A percentile compares a stretch with the other conserved stretches of the same genome.
phyloP scores from a whole-genome alignment of 345 rosid species.

The Balakata baccata region DNA sequence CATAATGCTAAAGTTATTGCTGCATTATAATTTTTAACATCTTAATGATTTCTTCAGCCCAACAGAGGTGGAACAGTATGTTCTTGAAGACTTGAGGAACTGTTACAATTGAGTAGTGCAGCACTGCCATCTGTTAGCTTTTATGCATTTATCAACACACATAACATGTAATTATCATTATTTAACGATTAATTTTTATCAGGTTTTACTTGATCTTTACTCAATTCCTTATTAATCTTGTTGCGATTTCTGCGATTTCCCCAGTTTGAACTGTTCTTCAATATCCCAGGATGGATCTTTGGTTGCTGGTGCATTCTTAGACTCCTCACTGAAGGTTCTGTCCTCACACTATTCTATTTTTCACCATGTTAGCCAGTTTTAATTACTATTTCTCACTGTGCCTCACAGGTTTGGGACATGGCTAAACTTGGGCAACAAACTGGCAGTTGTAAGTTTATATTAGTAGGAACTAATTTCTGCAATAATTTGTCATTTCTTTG shows the following conservation, averaged over 20 bases:
- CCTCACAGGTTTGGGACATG: conserved; percentile 87
- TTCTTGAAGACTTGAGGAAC: conserved; percentile 90
- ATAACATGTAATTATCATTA: conserved; percentile 59
- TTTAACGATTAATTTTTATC: conserved; percentile 1
- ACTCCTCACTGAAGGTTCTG: conserved; percentile 82
- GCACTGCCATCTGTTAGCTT: conserved; percentile 91
- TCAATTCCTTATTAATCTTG: conserved; percentile 10
- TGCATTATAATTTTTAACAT: conserved; percentile 7
- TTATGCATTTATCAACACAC: conserved; percentile 85
- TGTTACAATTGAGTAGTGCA: conserved; percentile 76
- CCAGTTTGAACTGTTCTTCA: conserved; percentile 81
- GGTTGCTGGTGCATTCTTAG: conserved; percentile 95
- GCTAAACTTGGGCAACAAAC: conserved; percentile 83
- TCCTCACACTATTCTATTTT: background rate
- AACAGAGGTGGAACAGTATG: conserved; percentile 81
- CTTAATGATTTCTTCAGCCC: conserved; percentile 45
- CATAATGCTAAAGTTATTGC: background rate
- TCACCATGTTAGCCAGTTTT: conserved; percentile 10
- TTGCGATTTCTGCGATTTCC: conserved; percentile 9
- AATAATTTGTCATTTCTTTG: background rate
- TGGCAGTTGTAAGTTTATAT: conserved; percentile 48
- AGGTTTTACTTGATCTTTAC: conserved; percentile 6
- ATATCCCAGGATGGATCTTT: conserved; percentile 97
- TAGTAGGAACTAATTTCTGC: background rate
- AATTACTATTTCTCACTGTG: conserved; percentile 27